Evolutionary conservation across 2,329 filamentous ascomycete species (phyloP).

Genomic region (Penicillium sp.): DNA sequence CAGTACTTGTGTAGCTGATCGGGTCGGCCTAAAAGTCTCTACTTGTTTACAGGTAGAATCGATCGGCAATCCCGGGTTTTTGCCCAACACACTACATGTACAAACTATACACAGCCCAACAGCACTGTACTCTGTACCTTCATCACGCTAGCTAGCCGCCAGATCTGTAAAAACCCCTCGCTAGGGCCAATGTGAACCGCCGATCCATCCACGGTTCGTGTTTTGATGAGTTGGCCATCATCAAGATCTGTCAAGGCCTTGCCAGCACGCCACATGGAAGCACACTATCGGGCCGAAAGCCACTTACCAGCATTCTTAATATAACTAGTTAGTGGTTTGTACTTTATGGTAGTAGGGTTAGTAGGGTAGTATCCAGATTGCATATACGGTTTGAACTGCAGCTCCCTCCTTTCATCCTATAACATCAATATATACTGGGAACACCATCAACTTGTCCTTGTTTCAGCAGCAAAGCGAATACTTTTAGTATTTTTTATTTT

Average conservation of each 20-base stretch:
- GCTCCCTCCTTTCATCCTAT: too few relatives aligned
- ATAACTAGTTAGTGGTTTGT: background rate
- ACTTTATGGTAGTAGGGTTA: background rate
- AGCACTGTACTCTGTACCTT: too few relatives aligned
- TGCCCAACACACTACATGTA: background rate
- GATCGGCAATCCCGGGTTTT: constrained; percentile 5
- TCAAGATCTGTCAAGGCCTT: background rate
- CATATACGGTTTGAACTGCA: too few relatives aligned
- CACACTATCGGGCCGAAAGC: constrained; percentile 7
- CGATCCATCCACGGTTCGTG: constrained; percentile 5
- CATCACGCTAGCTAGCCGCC: background rate
- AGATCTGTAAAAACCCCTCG: background rate
- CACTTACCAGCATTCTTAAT: background rate
- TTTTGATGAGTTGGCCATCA: background rate
- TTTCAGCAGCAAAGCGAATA: background rate
- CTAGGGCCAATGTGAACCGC: constrained; percentile 2
- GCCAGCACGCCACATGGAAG: constrained; percentile 6
- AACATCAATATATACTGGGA: too few relatives aligned
- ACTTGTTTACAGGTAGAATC: background rate
- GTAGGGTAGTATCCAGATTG: too few relatives aligned
- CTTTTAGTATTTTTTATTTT: constrained; percentile 3
- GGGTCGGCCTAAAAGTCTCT: background rate
- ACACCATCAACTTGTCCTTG: background rate
- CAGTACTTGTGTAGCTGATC: background rate
- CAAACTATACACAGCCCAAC: too few relatives aligned